These are phyloP conservation scores for Sungouiozyma intestinalis DNA, from an alignment of 805 yeast species.

Conservation along the genomic window DNA sequence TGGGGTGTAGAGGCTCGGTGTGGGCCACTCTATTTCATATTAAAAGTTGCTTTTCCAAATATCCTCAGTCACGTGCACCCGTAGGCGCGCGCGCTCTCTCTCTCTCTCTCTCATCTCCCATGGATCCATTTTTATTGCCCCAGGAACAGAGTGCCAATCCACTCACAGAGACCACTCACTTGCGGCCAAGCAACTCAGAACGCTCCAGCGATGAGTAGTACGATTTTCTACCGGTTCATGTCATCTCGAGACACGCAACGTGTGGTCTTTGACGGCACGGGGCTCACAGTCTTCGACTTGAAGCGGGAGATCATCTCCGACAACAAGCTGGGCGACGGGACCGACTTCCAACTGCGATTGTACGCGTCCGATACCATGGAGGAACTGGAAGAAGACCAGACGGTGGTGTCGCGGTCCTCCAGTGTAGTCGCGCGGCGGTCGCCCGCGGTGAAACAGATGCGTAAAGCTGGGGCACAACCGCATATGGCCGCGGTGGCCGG, in stretches of 20 bases:
- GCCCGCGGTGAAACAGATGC: slow-evolving; percentile 42
- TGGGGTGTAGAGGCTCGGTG: no score
- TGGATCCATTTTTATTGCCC: no score
- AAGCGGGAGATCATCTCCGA: slow-evolving; percentile 80
- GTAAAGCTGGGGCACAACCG: slow-evolving; percentile 16
- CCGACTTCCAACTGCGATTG: slow-evolving; percentile 68
- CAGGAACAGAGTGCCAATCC: no score
- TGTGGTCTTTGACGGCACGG: slow-evolving; percentile 90
- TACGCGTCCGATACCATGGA: slow-evolving; percentile 62
- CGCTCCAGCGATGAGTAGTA: slow-evolving; percentile 56
- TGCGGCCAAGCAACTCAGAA: not conserved
- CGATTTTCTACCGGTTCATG: slow-evolving; percentile 74
- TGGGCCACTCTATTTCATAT: no score
- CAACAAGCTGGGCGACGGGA: slow-evolving; percentile 73
- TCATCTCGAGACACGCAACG: slow-evolving; percentile 76
- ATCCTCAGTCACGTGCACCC: no score
- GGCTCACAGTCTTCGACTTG: slow-evolving; percentile 86
- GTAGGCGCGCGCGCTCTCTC: no score
- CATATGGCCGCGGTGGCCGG: slow-evolving; percentile 38
- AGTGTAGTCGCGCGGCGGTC: slow-evolving; percentile 73
- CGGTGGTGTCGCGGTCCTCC: slow-evolving; percentile 82
- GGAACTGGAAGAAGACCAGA: slow-evolving; percentile 80
- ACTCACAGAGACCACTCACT: no score
- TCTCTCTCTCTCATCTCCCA: no score
- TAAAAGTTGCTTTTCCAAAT: no score